Conservation (phyloP, 352 stramenopile species). For the Lagenidium sp. region DNA sequence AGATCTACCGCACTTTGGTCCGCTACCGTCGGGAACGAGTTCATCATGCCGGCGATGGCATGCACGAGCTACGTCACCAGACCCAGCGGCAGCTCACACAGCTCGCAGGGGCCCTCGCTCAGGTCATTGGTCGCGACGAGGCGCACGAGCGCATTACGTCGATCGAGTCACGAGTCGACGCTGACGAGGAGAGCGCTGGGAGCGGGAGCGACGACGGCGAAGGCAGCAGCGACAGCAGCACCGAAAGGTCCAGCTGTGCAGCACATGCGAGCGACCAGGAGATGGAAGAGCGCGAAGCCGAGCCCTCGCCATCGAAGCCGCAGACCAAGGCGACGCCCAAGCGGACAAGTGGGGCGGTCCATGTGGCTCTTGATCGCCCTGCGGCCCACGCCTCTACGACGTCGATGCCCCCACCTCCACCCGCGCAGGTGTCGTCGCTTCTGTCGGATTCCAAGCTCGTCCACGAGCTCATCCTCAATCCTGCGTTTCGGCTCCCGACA, state of each 20-base stretch:
- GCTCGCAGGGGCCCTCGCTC: slow-evolving; percentile 36
- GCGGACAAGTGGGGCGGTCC: too few relatives aligned
- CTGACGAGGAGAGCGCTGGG: not conserved
- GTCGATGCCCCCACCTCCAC: slow-evolving; percentile 7
- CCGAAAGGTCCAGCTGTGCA: too few relatives aligned
- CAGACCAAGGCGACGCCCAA: not conserved
- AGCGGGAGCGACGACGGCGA: not conserved
- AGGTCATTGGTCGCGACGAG: slow-evolving; percentile 39
- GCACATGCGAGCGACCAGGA: too few relatives aligned
- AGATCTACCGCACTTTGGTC: slow-evolving; percentile 31
- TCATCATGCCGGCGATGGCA: slow-evolving; percentile 28
- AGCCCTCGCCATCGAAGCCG: slow-evolving; percentile 9
- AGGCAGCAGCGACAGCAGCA: too few relatives aligned
- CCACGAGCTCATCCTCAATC: slow-evolving; percentile 71
- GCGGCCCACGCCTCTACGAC: too few relatives aligned
- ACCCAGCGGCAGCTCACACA: slow-evolving; percentile 54
- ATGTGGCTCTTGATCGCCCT: too few relatives aligned
- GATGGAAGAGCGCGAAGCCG: slow-evolving; percentile 11
- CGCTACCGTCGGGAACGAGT: slow-evolving; percentile 29
- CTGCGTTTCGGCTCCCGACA: slow-evolving; percentile 30
- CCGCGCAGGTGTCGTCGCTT: slow-evolving; percentile 27
- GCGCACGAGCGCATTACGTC: slow-evolving; percentile 20
- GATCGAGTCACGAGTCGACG: slow-evolving; percentile 14
- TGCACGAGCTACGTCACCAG: slow-evolving; percentile 42
- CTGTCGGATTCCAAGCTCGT: slow-evolving; percentile 51